Evolutionary conservation across 257 asterid species (phyloP), one percentile per base, ranked within the genome.

Genomic region (Ajuga chamaepitys): DNA sequence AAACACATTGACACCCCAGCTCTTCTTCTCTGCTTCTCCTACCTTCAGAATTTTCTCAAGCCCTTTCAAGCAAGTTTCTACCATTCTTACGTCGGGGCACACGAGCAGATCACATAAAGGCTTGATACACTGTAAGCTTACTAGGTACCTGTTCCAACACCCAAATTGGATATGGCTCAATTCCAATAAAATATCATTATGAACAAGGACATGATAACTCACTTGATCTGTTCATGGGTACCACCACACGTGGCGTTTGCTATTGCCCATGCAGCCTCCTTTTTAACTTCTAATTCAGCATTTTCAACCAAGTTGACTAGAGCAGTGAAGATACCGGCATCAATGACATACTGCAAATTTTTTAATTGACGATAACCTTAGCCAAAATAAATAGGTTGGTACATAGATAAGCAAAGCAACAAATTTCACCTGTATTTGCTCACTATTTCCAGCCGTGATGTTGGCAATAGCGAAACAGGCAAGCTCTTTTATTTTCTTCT

Each of bases 221-320:
- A 89, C 97, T 85, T 85, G n/a, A 89, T 83, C 74, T 89, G 97
- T 13, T 89, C 97, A 37, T 89, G 85, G 12, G 84, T 80, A 40
- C 97, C 97, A 2, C 95, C 97, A 28, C 95, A 89, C 5, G 95
- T 87, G 16, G 97, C 97, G 78, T 89, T 89, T 51, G 97, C 87
- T 58, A 89, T 51, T 11, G 97, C 95, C 97, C 97, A 89, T 20
- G 95, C 91, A 74, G 95, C 97, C 80, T 89, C 97, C 69, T 89
- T 89, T 44, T 89, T 89, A 10, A 89, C 87, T n/a, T 89, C 97
- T 71, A 89, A 89, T 74, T 89, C 97, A 2, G 85, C 95, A 72
- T 73, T 85, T 74, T 75, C 91, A 54, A 89, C 95, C 75, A 87
- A 68, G 32, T 66, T 32, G 64, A 85, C 75, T 11, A 89, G 81